These are phyloP conservation scores for Spizellomyces sp. DNA, from an alignment of 192 early-diverging fungal genomes.

Conservation along the genomic window DNA sequence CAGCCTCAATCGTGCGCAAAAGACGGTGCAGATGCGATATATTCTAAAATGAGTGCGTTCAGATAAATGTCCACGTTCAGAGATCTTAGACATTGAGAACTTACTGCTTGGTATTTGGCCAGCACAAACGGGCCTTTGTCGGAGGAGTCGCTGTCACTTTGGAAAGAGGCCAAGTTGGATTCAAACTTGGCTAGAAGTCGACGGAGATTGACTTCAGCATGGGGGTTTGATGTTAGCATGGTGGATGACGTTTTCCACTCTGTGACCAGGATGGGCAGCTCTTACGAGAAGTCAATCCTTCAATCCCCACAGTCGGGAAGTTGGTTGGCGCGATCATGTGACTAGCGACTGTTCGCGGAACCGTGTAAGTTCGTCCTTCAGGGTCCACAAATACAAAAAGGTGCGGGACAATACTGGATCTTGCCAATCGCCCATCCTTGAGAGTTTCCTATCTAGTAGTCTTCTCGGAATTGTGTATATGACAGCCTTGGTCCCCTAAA, in stretches of 20 bases:
- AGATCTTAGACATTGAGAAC: neutral
- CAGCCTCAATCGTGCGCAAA: slow-evolving; percentile 14
- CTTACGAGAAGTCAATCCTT: no score
- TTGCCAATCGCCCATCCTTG: no score
- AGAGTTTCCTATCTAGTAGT: no score
- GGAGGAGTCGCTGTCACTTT: neutral
- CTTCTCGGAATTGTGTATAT: no score
- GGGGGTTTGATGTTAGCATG: neutral
- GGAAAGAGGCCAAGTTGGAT: neutral
- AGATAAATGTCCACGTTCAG: neutral
- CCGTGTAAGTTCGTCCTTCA: no score
- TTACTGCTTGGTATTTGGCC: slow-evolving; percentile 8
- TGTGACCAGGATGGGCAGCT: neutral
- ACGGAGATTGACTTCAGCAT: slow-evolving; percentile 34
- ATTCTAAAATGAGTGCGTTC: slow-evolving; percentile 10
- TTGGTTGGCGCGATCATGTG: no score
- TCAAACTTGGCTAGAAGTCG: slow-evolving; percentile 17
- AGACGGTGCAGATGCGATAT: slow-evolving; percentile 25
- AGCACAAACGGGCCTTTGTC: neutral
- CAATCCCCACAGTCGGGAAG: no score
- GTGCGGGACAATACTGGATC: no score
- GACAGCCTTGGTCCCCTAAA: no score
- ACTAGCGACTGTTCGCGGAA: no score
- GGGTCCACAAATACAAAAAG: no score
- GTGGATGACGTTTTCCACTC: neutral